A percentile compares a stretch with the other conserved stretches of the same genome.
These are phyloP conservation scores for Dendrobium huoshanense DNA, from an alignment of 106 monocot genomes.

Conservation along the genomic window DNA sequence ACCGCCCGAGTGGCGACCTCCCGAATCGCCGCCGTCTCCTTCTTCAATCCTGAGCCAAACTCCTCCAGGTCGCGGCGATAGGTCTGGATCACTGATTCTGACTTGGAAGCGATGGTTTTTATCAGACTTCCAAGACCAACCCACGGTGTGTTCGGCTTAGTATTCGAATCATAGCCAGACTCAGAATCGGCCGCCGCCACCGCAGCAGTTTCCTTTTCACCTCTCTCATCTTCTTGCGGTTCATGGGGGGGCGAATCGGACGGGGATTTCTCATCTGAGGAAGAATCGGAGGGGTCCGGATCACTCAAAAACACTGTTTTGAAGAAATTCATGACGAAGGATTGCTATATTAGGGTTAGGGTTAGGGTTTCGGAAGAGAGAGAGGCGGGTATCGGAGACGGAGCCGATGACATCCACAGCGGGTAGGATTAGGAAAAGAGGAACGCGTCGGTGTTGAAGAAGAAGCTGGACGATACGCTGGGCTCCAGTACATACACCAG, in stretches of 20 bases:
- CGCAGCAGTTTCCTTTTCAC: not conserved
- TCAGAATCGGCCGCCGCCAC: not conserved
- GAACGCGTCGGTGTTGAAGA: too few relatives aligned
- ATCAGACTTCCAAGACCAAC: conserved; percentile 55
- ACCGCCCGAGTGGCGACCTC: conserved; percentile 67
- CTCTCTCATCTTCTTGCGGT: not conserved
- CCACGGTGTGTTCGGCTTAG: not conserved
- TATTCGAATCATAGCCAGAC: not conserved
- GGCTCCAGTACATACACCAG: too few relatives aligned
- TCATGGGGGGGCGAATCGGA: not conserved
- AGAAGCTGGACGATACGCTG: too few relatives aligned
- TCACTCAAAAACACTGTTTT: conserved; percentile 62
- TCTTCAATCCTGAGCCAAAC: conserved; percentile 73
- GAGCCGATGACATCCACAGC: too few relatives aligned
- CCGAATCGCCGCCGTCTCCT: conserved; percentile 68
- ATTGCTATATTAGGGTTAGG: conserved; percentile 8
- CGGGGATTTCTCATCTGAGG: not conserved
- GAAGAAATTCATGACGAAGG: conserved; percentile 65
- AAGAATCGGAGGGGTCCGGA: conserved; percentile 23
- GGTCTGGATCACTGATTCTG: conserved; percentile 77
- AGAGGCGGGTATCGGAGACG: not conserved
- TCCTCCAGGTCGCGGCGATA: conserved; percentile 87
- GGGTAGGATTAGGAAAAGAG: too few relatives aligned
- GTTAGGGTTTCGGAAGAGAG: not conserved
- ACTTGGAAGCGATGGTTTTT: conserved; percentile 59